These are phyloP conservation scores for Collybia nuda DNA, from an alignment of 768 basidiomycete genomes.

Conservation along the genomic window DNA sequence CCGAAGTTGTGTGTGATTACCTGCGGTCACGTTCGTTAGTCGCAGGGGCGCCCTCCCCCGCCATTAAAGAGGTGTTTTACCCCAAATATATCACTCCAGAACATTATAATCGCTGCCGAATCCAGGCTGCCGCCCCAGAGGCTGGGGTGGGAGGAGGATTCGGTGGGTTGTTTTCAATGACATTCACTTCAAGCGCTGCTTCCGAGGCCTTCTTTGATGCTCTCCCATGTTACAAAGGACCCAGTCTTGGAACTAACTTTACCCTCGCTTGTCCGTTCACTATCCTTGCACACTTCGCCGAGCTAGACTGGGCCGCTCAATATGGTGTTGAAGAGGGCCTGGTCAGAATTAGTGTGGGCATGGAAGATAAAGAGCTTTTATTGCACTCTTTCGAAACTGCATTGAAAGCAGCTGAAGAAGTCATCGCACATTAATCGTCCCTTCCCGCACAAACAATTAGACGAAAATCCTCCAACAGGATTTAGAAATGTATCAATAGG, in stretches of 20 bases:
- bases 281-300: slow-evolving; percentile 85
- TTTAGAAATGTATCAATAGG: slow-evolving; percentile 12
- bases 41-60: slow-evolving; percentile 36
- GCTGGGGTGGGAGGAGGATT: slow-evolving; percentile 52
- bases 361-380: slow-evolving; percentile 69
- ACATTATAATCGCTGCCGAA: slow-evolving; percentile 71
- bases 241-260: slow-evolving; percentile 92
- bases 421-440: slow-evolving; percentile 6
- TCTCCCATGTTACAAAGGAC: slow-evolving; percentile 84
- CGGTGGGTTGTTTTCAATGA: slow-evolving; percentile 86
- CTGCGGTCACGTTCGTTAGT: slow-evolving; percentile 58
- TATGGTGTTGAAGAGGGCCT: slow-evolving; percentile 85
- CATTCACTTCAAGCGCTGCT: slow-evolving; percentile 69
- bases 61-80: slow-evolving; percentile 85
- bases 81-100: slow-evolving; percentile 77
- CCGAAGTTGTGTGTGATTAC: slow-evolving; percentile 80
- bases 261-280: slow-evolving; percentile 94
- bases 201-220: slow-evolving; percentile 84
- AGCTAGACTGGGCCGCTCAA: slow-evolving; percentile 88
- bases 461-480: slow-evolving; percentile 32
- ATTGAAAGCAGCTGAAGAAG: slow-evolving; percentile 67
- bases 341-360: slow-evolving; percentile 88
- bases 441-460: background rate
- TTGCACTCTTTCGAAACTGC: slow-evolving; percentile 61
- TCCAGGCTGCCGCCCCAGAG: slow-evolving; percentile 36